Base-by-base conservation (phyloP, 2,329 filamentous ascomycete species). In the Phyllosticta citribraziliensis region DNA sequence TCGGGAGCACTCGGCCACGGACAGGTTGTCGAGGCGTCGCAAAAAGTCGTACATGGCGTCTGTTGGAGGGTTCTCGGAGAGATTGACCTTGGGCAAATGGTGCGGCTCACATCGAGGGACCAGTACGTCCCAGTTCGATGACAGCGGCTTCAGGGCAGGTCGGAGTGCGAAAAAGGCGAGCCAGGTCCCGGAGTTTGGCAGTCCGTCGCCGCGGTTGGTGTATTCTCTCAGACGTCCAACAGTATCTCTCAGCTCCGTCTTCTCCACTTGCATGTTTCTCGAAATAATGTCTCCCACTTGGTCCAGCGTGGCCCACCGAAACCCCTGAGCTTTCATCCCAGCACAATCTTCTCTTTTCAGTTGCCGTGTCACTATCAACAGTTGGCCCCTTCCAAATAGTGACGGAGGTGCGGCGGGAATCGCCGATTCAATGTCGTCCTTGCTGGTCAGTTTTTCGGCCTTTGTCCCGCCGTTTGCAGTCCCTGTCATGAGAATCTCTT, bases 311-410 rank as follows among this genome's bases (percentile, higher is more conserved):
- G 88, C 88, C 67, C 96, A 96, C n/a, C 88, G 84, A 71, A 86
- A 95, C 1, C 91, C 91, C 11, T 82, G 77, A 1, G 88, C 84
- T 64, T 87, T 82, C 14, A 96, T 79, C 27, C 81, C 80, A 57
- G 83, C 80, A 0, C 82, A 79, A 40, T 91, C 88, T 0, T 80
- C 76, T 35, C 78, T 77, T 35, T 78, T 77, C 1, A 88, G 79
- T 52, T 81, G 81, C 11, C 86, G 87, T 5, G 91, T 87, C 10
- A 95, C 80, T 67, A 95, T 91, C 71, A 96, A 83, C 54, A 95
- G 80, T 59, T 92, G 89, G 0, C 91, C 91, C 63, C 85, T 85
- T 3, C 88, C 88, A 47, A 84, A 81, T 0, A 77, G 63, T 24
- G 73, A 69, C 1, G 71, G 67, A 33, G 73, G 70, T 1, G 71